phyloP scores from a whole-genome alignment of 2,329 filamentous ascomycete species.

The Arthrobotrys entomopaga region DNA sequence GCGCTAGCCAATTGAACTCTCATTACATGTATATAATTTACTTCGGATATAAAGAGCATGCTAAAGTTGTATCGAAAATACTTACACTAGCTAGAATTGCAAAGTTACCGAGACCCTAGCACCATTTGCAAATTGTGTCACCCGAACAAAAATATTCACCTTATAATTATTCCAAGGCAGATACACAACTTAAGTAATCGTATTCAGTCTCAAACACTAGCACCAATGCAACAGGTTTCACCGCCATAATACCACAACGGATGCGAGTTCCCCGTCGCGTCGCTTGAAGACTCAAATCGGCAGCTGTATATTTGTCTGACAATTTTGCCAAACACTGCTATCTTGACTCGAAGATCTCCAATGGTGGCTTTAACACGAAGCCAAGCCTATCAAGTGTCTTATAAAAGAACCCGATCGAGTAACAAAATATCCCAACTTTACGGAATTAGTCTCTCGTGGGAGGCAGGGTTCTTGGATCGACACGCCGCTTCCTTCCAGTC shows the following conservation, averaged over 20 bases:
- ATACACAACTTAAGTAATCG: neutral
- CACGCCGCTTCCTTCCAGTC: slow-evolving; percentile 8
- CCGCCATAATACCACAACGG: slow-evolving; percentile 30
- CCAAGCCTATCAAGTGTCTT: neutral
- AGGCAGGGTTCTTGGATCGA: too few species aligned
- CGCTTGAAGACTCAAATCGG: slow-evolving; percentile 35
- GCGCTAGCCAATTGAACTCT: too few species aligned
- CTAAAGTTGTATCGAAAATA: too few species aligned
- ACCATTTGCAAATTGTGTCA: too few species aligned
- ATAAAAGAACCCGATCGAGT: neutral
- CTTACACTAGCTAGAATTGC: too few species aligned
- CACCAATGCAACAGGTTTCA: slow-evolving; percentile 26
- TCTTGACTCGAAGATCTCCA: neutral
- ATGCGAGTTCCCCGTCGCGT: slow-evolving; percentile 41
- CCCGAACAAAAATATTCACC: too few species aligned
- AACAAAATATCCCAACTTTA: neutral
- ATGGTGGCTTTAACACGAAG: neutral
- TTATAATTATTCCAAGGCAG: too few species aligned
- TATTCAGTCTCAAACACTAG: slow-evolving; percentile 17
- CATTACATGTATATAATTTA: too few species aligned
- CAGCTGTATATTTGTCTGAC: slow-evolving; percentile 27
- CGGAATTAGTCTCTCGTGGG: too few species aligned
- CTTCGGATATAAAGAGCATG: too few species aligned
- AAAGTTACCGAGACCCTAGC: too few species aligned
- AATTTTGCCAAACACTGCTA: neutral